Evolutionary conservation across 306 rosid genomes (phyloP).

Genomic region (Vicia villosa): DNA sequence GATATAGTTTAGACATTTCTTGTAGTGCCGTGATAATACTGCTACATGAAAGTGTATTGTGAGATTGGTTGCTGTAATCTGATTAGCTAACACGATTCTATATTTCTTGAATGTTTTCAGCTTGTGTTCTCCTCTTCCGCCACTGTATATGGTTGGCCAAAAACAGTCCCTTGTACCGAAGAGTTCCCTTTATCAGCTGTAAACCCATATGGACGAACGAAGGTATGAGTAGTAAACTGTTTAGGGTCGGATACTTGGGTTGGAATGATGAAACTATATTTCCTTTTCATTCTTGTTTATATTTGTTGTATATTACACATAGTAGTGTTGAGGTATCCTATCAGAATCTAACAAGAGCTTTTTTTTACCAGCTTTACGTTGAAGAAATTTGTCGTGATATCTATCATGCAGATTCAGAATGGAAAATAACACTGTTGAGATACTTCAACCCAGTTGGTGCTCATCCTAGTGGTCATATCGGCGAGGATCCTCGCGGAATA

Average conservation of each 20-base stretch:
- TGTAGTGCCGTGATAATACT: background rate
- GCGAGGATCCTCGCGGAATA: constrained; percentile 95
- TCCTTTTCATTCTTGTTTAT: background rate
- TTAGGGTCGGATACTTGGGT: background rate
- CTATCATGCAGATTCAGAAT: constrained; percentile 59
- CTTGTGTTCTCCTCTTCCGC: constrained; percentile 99
- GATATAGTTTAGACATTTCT: constrained; percentile 20
- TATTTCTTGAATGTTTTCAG: constrained; percentile 56
- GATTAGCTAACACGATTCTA: constrained; percentile 27
- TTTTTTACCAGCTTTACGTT: constrained; percentile 67
- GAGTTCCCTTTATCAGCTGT: constrained; percentile 83
- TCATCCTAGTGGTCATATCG: constrained; percentile 85
- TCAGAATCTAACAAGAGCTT: constrained; percentile 29
- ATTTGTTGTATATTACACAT: constrained; percentile 3
- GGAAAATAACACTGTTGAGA: constrained; percentile 92
- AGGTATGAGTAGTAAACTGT: constrained; percentile 52
- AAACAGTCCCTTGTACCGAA: constrained; percentile 97
- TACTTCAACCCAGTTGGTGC: constrained; percentile 99
- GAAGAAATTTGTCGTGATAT: constrained; percentile 88
- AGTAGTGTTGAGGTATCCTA: constrained; percentile 12
- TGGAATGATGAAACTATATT: background rate
- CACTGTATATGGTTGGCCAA: constrained; percentile 98
- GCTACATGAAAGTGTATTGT: background rate
- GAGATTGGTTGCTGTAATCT: constrained; percentile 26
- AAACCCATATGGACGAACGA: constrained; percentile 95